Evolutionary conservation across 2,329 filamentous ascomycete species (phyloP).

Genomic region (Aspergillus aculeatinus): DNA sequence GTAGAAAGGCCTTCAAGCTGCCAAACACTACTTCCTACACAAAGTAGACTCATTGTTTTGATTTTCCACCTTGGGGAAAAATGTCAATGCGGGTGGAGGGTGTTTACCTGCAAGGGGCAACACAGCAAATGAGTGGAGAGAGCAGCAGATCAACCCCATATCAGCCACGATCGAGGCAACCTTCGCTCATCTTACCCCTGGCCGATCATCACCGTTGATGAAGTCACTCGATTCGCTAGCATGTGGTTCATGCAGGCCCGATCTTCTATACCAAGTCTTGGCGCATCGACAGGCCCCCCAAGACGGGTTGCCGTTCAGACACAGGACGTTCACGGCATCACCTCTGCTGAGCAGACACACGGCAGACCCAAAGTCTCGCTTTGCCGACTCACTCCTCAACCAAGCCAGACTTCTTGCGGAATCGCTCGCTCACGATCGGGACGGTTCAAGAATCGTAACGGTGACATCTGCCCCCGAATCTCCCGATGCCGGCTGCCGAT

Average conservation of each 20-base stretch:
- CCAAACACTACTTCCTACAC: neutral
- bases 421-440: neutral
- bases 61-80: conserved; percentile 1
- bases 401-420: neutral
- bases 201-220: neutral
- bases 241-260: neutral
- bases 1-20: neutral
- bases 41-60: neutral
- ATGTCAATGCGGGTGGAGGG: neutral
- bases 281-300: neutral
- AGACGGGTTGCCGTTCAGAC: neutral
- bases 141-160: neutral
- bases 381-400: neutral
- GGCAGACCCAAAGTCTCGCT: neutral
- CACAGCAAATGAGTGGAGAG: neutral
- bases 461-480: conserved; percentile 9
- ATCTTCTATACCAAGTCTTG: neutral
- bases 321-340: neutral
- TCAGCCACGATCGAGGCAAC: neutral
- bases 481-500: neutral
- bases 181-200: neutral
- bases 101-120: conserved; percentile 12
- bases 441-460: conserved; percentile 7
- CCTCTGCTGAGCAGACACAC: neutral
- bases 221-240: neutral